Evolutionary conservation across 2,329 filamentous ascomycete species (phyloP).

Genomic region (Diaporthe citrichinensis): DNA sequence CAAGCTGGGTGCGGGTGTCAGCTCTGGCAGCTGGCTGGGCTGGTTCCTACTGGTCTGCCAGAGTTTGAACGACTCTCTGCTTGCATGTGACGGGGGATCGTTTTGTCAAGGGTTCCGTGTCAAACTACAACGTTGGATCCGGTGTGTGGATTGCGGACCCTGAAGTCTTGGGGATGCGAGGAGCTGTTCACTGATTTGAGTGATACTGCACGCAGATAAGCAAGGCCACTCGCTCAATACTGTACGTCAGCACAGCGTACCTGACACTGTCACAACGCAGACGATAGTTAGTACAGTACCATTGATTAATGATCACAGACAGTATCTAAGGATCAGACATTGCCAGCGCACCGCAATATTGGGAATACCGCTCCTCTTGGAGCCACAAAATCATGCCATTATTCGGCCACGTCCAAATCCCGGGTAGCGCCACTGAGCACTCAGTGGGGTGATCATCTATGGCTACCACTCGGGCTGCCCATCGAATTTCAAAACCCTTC

Average conservation of each 20-base stretch:
- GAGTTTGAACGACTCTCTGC: background rate
- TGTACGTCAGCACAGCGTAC: background rate
- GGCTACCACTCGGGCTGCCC: background rate
- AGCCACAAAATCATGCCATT: slow-evolving; percentile 32
- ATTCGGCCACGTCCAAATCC: slow-evolving; percentile 33
- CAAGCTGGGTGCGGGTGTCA: background rate
- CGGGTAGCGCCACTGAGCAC: slow-evolving; percentile 36
- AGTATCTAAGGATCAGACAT: slow-evolving; percentile 1
- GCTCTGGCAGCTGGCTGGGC: background rate
- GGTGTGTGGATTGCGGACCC: slow-evolving; percentile 4
- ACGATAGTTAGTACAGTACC: background rate
- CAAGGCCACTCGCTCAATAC: background rate
- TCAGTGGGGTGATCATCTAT: slow-evolving; percentile 26
- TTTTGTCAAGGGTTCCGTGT: slow-evolving; percentile 29
- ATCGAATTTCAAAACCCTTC: slow-evolving; percentile 15
- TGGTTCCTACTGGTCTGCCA: background rate
- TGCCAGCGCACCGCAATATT: slow-evolving; percentile 36
- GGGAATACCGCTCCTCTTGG: slow-evolving; percentile 32
- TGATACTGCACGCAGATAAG: slow-evolving; percentile 1
- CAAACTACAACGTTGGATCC: slow-evolving; percentile 9
- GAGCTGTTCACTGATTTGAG: background rate
- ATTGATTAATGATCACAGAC: background rate
- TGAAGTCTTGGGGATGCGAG: slow-evolving; percentile 12
- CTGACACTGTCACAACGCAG: slow-evolving; percentile 8
- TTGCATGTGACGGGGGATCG: slow-evolving; percentile 19